Evolutionary conservation across 768 basidiomycete genomes (phyloP), one percentile per base, ranked within the genome.

Genomic region (Russula compacta): DNA sequence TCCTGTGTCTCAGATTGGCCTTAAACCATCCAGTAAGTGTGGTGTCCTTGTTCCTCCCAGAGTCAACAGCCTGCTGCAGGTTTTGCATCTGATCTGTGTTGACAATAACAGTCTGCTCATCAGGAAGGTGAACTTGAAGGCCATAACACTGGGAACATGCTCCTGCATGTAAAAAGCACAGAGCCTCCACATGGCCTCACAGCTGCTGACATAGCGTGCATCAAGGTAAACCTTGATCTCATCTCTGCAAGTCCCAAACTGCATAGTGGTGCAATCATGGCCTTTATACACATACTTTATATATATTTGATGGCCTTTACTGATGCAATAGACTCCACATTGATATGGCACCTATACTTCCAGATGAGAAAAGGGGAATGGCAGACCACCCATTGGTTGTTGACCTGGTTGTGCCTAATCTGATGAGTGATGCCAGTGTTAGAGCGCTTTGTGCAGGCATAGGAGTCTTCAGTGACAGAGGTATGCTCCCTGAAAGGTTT

Each of bases 211-310:
- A 38, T 38, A 38, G 8, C 36, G 8, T 38, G 36, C 36, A 38
- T 12, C 8, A 38, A 8, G 12, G 61, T 61, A 77, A 1, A 33
- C 21, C 47, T 0, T 62, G 59, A 79, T 67, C 65, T 79, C 75
- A 68, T 79, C 70, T 0, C 15, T 19, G 8, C 60, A 43, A 5
- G 44, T 47, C 35, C 77, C 53, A 56, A 56, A 48, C 59, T 75
- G 69, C 36, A 79, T 14, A 0, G 76, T 75, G 0, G 72, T 71
- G 9, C 69, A 65, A 64, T 82, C 79, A 59, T 63, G 64, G 8
- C 82, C 79, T 64, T 82, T 83, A 69, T 79, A 72, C 19, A 80
- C 69, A 65, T 81, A 81, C 66, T 81, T 81, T 73, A 72, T 17
- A 75, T 66, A 56, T 83, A 83, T 57, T 79, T 78, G 66, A 78